Percentiles rank a stretch among this genome's conserved stretches.
Evolutionary conservation across 2,329 filamentous ascomycete genomes (phyloP).

Genomic region (Alternaria alternata): DNA sequence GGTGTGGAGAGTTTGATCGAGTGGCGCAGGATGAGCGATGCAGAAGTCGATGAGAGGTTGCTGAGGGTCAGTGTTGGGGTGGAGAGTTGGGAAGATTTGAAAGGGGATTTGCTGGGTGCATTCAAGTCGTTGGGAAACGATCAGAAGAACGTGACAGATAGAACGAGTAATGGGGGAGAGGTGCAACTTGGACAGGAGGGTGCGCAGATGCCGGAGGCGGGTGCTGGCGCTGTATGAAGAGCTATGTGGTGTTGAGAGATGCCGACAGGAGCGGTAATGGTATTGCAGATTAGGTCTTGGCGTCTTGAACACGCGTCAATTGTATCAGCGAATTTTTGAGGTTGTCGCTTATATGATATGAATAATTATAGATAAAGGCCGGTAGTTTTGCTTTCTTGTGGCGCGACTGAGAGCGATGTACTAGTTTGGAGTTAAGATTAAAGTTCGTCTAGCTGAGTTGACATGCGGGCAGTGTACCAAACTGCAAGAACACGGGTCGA

Average conservation of each 20-base stretch:
- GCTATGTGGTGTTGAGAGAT: neutral
- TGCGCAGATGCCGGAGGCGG: constrained; percentile 28
- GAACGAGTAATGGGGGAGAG: constrained; percentile 1
- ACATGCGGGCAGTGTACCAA: neutral
- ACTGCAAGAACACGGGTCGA: neutral
- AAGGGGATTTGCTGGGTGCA: constrained; percentile 67
- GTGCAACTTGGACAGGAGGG: constrained; percentile 35
- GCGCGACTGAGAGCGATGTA: neutral
- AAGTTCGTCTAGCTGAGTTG: neutral
- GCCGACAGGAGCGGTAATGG: neutral
- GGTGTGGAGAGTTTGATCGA: constrained; percentile 96
- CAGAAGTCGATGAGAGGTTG: constrained; percentile 72
- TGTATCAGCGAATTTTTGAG: no score
- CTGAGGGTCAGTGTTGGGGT: constrained; percentile 86
- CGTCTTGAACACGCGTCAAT: no score
- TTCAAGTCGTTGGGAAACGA: constrained; percentile 32
- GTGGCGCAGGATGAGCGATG: constrained; percentile 92
- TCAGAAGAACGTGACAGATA: neutral
- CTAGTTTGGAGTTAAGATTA: neutral
- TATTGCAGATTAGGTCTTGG: neutral
- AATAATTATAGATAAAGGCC: no score
- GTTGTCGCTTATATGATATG: no score
- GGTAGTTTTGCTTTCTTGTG: neutral
- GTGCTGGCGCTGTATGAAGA: constrained; percentile 28
- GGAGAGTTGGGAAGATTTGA: constrained; percentile 86